These are phyloP conservation scores for Naganishia onofrii DNA, from an alignment of 768 basidiomycete species.

Conservation along the genomic window DNA sequence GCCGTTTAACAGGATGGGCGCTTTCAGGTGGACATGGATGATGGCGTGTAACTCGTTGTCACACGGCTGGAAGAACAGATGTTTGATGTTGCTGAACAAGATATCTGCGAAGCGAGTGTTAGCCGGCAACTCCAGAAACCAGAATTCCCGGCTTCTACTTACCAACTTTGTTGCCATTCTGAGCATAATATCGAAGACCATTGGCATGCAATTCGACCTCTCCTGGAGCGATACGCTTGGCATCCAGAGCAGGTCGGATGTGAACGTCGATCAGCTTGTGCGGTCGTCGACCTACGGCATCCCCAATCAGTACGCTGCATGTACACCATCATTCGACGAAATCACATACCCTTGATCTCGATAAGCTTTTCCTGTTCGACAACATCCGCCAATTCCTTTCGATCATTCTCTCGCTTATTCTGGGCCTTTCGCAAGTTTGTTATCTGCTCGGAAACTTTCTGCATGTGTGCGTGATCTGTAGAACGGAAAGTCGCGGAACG, in stretches of 20 bases:
- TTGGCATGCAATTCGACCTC: conserved; percentile 98
- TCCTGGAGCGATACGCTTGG: conserved; percentile 83
- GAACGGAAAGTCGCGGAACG: conserved; percentile 93
- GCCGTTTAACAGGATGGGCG: conserved; percentile 98
- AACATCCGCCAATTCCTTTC: conserved; percentile 97
- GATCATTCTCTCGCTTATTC: conserved; percentile 93
- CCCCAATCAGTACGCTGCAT: neutral
- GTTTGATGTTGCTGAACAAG: conserved; percentile 94
- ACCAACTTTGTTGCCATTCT: conserved; percentile 88
- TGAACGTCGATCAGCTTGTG: conserved; percentile 85
- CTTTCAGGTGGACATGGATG: conserved; percentile 85
- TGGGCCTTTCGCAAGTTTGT: conserved; percentile 94
- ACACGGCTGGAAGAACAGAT: conserved; percentile 98
- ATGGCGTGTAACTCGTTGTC: conserved; percentile 93
- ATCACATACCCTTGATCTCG: conserved; percentile 69
- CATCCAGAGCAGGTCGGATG: conserved; percentile 87
- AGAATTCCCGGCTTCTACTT: conserved; percentile 47
- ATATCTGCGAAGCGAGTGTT: conserved; percentile 62
- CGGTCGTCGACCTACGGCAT: conserved; percentile 61
- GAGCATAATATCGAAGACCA: conserved; percentile 87
- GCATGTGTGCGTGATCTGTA: conserved; percentile 81
- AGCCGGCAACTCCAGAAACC: neutral
- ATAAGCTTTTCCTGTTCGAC: conserved; percentile 86
- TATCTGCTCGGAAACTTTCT: conserved; percentile 83
- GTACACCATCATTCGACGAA: neutral